phyloP scores from a whole-genome alignment of 768 basidiomycete genomes.

The Phanerochaete sordida region DNA sequence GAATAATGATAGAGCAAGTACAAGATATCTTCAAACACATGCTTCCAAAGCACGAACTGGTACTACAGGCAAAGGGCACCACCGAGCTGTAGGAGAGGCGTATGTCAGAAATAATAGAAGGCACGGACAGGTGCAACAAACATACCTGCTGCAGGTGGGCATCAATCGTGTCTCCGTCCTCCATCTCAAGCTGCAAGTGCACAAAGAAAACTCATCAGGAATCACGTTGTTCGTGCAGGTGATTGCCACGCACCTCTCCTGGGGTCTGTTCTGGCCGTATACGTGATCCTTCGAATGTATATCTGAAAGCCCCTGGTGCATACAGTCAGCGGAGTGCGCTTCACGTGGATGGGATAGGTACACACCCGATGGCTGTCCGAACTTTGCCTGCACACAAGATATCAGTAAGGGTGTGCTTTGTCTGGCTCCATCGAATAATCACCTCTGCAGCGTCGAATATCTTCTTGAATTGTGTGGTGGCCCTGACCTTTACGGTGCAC shows the following conservation, averaged over 20 bases:
- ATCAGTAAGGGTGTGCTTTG: neutral
- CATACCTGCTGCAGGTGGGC: constrained; percentile 7
- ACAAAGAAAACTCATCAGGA: neutral
- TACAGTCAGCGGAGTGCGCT: neutral
- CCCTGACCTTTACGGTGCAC: constrained; percentile 2
- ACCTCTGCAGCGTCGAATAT: constrained; percentile 9
- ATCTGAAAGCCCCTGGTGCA: neutral
- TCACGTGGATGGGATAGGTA: neutral
- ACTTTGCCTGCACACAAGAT: neutral
- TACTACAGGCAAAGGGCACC: neutral
- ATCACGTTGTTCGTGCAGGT: neutral
- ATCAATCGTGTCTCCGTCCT: constrained; percentile 2
- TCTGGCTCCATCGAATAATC: neutral
- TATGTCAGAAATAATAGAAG: neutral
- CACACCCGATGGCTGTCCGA: neutral
- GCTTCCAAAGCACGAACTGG: neutral
- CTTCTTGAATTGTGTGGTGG: constrained; percentile 6
- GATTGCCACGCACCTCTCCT: neutral
- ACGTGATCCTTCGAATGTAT: constrained; percentile 1
- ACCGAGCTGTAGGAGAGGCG: neutral
- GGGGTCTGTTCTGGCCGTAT: constrained; percentile 3
- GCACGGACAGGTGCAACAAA: neutral
- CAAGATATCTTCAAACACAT: neutral
- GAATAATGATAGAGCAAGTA: neutral
- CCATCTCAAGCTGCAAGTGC: constrained; percentile 4